A percentile compares a stretch with the other conserved stretches of the same genome.
These are phyloP conservation scores for Pelagophyceae sp. DNA, from an alignment of 352 stramenopile genomes.

Conservation along the genomic window DNA sequence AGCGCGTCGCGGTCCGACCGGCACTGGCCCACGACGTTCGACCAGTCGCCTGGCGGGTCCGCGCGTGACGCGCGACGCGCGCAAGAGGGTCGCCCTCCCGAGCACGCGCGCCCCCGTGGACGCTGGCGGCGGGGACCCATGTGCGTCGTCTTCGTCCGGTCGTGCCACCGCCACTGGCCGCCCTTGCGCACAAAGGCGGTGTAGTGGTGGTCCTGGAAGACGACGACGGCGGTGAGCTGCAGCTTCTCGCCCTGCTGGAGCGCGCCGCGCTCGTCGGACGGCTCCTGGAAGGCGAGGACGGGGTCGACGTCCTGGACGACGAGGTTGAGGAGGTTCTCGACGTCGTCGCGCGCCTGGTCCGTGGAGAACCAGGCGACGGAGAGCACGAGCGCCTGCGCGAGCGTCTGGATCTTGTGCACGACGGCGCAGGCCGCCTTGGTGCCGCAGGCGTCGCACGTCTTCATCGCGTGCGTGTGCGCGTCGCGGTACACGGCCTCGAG, in stretches of 20 bases:
- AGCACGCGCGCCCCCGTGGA: too few relatives aligned
- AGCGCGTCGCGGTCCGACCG: background rate
- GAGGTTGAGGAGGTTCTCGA: background rate
- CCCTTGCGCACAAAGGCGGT: background rate
- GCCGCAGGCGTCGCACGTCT: background rate
- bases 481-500: background rate
- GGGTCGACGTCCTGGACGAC: background rate
- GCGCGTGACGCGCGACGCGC: too few relatives aligned
- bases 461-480: background rate
- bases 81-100: too few relatives aligned
- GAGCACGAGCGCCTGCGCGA: background rate
- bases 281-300: background rate
- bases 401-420: background rate
- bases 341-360: background rate
- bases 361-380: background rate
- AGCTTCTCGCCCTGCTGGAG: background rate
- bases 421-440: background rate
- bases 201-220: constrained; percentile 10
- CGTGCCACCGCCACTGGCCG: background rate
- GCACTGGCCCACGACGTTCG: background rate
- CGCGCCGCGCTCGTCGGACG: background rate
- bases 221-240: background rate
- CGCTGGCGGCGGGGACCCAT: too few relatives aligned
- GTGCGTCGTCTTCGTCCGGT: background rate
- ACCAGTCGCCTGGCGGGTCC: too few relatives aligned